A percentile compares a stretch with the other conserved stretches of the same genome.
Conservation (phyloP, 2,329 filamentous ascomycete species). For the Pseudogymnoascus sp. region DNA sequence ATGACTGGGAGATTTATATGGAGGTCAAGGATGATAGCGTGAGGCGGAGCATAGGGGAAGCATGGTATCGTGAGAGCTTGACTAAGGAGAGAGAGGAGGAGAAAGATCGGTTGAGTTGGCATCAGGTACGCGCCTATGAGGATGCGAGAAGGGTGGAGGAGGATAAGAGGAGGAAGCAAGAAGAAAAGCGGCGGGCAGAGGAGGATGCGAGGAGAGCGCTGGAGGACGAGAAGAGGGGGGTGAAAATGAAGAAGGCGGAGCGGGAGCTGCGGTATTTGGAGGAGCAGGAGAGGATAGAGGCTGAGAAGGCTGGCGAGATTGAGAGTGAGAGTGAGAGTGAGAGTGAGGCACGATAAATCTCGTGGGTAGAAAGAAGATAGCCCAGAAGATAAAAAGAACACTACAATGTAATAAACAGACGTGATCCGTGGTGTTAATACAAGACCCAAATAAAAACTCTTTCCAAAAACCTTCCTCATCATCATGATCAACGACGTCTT, state of each 20-base stretch:
- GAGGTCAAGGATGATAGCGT: constrained; percentile 33
- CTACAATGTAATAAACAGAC: background rate
- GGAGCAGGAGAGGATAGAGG: background rate
- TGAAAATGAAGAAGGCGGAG: background rate
- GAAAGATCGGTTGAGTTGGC: constrained; percentile 11
- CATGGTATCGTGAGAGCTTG: constrained; percentile 21
- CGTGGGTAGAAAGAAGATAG: background rate
- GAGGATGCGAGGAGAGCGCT: background rate
- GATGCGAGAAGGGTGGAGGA: constrained; percentile 8
- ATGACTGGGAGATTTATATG: constrained; percentile 47
- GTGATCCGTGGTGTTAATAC: background rate
- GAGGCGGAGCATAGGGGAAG: constrained; percentile 32
- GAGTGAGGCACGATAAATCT: background rate
- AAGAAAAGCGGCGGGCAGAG: constrained; percentile 3
- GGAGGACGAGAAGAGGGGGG: background rate
- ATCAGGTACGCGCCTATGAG: constrained; percentile 9
- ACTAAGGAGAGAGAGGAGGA: constrained; percentile 15
- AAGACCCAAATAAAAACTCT: background rate
- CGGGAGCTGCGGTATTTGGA: constrained; percentile 1
- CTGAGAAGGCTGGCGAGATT: background rate
- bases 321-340: too few species aligned
- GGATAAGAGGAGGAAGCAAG: constrained; percentile 12
- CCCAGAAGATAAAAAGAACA: background rate
- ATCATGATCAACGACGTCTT: background rate
- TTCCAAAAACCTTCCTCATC: background rate